phyloP scores from a whole-genome alignment of 306 rosid genomes.

The Quillaja saponaria region DNA sequence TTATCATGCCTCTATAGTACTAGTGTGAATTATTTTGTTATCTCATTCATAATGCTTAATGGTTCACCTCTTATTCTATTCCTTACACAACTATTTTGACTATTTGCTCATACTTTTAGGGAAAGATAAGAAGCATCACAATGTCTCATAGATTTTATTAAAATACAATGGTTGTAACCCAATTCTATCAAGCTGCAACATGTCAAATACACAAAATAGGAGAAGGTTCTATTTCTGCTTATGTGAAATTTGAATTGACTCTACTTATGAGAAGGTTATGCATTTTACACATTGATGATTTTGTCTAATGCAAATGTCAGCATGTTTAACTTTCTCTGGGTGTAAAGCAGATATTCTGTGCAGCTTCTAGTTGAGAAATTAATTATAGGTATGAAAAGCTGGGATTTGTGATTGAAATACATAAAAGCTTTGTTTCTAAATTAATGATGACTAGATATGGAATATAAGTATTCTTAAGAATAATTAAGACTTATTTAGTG shows the following conservation, averaged over 20 bases:
- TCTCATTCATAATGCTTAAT: constrained; percentile 25
- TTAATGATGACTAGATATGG: no score
- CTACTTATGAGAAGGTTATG: constrained; percentile 8
- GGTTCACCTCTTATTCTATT: constrained; percentile 24
- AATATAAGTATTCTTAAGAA: no score
- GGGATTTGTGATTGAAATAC: background rate
- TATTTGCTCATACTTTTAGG: no score
- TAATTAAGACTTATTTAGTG: no score
- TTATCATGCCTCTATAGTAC: constrained; percentile 1
- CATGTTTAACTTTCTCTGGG: no score
- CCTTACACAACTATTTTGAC: constrained; percentile 8
- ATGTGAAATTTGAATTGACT: constrained; percentile 9
- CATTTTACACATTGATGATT: constrained; percentile 13
- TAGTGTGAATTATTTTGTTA: constrained; percentile 26
- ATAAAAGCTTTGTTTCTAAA: background rate
- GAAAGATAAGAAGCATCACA: no score
- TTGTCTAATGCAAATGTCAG: background rate
- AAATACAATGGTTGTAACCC: no score
- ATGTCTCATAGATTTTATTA: constrained; percentile 26
- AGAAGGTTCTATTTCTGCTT: constrained; percentile 21
- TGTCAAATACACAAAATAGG: constrained; percentile 6
- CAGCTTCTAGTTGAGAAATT: no score
- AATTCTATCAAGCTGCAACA: no score
- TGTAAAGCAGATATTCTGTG: background rate
- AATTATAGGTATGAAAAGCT: constrained; percentile 4